These are phyloP conservation scores for Phytophthora kernoviae DNA, from an alignment of 352 stramenopile species.

Conservation along the genomic window DNA sequence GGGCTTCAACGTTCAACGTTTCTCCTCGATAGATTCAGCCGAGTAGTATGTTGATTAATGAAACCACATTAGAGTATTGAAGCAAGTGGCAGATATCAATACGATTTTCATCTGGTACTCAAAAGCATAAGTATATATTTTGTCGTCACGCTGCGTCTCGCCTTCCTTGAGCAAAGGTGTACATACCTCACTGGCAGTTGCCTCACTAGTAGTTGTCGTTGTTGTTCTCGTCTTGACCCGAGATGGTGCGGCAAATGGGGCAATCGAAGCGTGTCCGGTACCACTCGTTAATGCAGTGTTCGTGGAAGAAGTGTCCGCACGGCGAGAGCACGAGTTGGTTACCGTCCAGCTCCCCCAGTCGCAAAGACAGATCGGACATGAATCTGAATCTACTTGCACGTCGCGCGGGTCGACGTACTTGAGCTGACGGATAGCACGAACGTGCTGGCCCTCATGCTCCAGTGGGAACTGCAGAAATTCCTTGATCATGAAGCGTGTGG, in stretches of 20 bases:
- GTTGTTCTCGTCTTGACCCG: conserved; percentile 48
- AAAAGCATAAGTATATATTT: conserved; percentile 38
- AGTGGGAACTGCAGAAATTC: conserved; percentile 85
- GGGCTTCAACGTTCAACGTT: conserved; percentile 48
- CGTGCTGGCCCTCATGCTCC: conserved; percentile 81
- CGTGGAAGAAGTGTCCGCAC: conserved; percentile 88
- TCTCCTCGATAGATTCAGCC: conserved; percentile 18
- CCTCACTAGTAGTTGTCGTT: conserved; percentile 22
- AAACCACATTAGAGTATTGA: conserved; percentile 11
- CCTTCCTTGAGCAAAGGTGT: conserved; percentile 10
- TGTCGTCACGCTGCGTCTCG: conserved; percentile 1
- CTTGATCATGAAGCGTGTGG: conserved; percentile 76
- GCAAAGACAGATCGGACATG: conserved; percentile 82
- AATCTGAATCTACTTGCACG: conserved; percentile 81
- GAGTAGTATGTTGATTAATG: conserved; percentile 8
- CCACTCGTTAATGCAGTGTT: conserved; percentile 90
- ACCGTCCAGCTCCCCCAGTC: conserved; percentile 86
- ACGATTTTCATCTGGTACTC: conserved; percentile 2
- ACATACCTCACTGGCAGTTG: conserved; percentile 2
- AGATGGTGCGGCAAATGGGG: conserved; percentile 88
- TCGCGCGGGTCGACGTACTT: conserved; percentile 87
- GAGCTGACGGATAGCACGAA: conserved; percentile 80
- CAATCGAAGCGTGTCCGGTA: conserved; percentile 89
- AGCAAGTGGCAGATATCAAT: conserved; percentile 11
- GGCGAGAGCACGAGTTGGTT: conserved; percentile 82